Conservation (phyloP, 1,284 basidiomycete species). For the Bondarzewia mesenterica region DNA sequence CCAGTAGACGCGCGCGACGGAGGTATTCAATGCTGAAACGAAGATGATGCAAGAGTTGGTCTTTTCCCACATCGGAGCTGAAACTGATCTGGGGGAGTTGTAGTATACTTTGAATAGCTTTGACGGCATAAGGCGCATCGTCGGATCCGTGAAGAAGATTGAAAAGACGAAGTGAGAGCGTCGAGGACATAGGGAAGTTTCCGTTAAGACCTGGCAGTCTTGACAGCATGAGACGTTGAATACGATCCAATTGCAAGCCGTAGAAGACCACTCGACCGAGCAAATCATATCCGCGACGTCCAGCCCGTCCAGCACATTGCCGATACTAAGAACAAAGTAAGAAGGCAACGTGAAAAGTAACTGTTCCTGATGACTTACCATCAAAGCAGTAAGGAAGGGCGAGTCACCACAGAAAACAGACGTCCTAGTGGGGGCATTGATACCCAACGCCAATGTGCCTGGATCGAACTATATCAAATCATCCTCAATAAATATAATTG, state of each 20-base stretch:
- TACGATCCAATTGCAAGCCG: conserved; percentile 51
- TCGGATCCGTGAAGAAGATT: conserved; percentile 56
- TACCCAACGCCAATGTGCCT: conserved; percentile 66
- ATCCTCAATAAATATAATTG: neutral
- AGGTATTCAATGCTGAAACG: conserved; percentile 69
- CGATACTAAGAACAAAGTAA: conserved; percentile 40
- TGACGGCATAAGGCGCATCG: conserved; percentile 37
- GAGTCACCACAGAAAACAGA: conserved; percentile 64
- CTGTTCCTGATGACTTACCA: conserved; percentile 28
- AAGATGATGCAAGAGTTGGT: conserved; percentile 55
- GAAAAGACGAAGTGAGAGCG: conserved; percentile 53
- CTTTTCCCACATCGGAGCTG: conserved; percentile 39
- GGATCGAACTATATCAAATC: neutral
- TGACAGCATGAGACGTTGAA: conserved; percentile 55
- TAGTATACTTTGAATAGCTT: conserved; percentile 43
- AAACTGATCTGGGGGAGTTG: conserved; percentile 51
- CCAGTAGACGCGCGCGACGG: conserved; percentile 44
- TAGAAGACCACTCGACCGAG: conserved; percentile 68
- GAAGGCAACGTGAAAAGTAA: neutral
- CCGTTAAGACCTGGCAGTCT: conserved; percentile 54
- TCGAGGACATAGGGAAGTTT: conserved; percentile 59
- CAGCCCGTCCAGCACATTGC: conserved; percentile 64
- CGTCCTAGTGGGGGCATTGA: conserved; percentile 64
- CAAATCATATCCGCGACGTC: conserved; percentile 61
- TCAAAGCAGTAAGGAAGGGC: conserved; percentile 54